phyloP scores from a whole-genome alignment of 2,329 filamentous ascomycete genomes.

The Pseudogymnoascus sp. region DNA sequence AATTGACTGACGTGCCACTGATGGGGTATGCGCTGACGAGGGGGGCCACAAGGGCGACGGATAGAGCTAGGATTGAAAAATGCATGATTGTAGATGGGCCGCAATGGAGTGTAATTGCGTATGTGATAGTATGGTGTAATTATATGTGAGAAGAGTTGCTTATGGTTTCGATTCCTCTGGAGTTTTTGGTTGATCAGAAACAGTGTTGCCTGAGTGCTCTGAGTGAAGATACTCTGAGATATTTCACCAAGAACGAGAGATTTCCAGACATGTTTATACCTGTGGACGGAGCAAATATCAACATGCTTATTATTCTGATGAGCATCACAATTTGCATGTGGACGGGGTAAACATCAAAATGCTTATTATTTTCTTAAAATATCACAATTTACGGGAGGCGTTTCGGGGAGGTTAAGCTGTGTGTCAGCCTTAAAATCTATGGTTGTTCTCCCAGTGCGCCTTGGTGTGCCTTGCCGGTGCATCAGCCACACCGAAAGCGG shows the following conservation, averaged over 20 bases:
- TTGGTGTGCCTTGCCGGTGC: background rate
- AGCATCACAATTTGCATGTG: background rate
- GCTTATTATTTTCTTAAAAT: background rate
- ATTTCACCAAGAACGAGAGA: background rate
- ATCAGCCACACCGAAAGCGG: background rate
- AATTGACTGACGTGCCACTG: slow-evolving; percentile 1
- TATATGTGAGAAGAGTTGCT: background rate
- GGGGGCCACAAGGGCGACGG: background rate
- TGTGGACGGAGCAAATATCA: background rate
- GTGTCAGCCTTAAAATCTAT: background rate
- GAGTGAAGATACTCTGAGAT: background rate
- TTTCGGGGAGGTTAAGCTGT: background rate
- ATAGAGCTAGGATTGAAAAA: background rate
- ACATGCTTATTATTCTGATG: background rate
- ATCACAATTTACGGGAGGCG: background rate
- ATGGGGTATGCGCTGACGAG: slow-evolving; percentile 7
- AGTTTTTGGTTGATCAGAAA: background rate
- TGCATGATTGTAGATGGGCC: background rate
- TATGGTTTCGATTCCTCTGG: background rate
- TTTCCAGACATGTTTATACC: background rate
- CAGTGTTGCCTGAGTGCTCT: background rate
- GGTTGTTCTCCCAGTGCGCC: background rate
- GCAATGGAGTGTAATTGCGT: background rate
- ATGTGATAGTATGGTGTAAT: background rate
- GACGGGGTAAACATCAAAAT: background rate